A percentile compares a stretch with the other conserved stretches of the same genome.
phyloP scores from a whole-genome alignment of 257 asterid genomes.

The Primulina eburnea region DNA sequence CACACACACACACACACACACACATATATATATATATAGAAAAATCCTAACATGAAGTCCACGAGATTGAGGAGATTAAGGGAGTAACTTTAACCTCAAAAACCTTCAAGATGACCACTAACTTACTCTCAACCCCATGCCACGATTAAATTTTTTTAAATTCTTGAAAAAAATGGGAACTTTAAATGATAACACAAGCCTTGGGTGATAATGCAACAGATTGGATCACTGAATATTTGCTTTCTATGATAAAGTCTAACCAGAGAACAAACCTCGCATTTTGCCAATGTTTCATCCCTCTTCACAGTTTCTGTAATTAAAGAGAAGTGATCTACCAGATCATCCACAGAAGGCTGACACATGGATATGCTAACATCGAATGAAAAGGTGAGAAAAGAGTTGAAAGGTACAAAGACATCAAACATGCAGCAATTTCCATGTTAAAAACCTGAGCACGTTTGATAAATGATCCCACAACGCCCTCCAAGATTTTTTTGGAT shows the following conservation, averaged over 20 bases:
- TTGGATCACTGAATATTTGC: neutral
- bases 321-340: slow-evolving; percentile 51
- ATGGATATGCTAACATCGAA: slow-evolving; percentile 47
- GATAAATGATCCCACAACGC: slow-evolving; percentile 74
- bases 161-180: neutral
- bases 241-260: slow-evolving; percentile 10
- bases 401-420: slow-evolving; percentile 8
- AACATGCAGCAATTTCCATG: slow-evolving; percentile 16
- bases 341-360: slow-evolving; percentile 64
- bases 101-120: neutral
- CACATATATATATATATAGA: no score
- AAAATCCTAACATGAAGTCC: neutral
- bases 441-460: slow-evolving; percentile 61
- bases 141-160: neutral
- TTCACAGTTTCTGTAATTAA: slow-evolving; percentile 60
- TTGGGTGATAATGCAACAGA: slow-evolving; percentile 11
- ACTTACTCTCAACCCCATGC: neutral
- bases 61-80: neutral
- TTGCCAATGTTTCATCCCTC: slow-evolving; percentile 50
- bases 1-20: no score
- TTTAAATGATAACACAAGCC: neutral
- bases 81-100: neutral
- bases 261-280: slow-evolving; percentile 56
- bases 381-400: slow-evolving; percentile 16
- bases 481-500: slow-evolving; percentile 52